Evolutionary conservation across 805 yeast genomes (phyloP), one percentile per base, ranked within the genome.

Genomic region (Wickerhamiella nectarea): DNA sequence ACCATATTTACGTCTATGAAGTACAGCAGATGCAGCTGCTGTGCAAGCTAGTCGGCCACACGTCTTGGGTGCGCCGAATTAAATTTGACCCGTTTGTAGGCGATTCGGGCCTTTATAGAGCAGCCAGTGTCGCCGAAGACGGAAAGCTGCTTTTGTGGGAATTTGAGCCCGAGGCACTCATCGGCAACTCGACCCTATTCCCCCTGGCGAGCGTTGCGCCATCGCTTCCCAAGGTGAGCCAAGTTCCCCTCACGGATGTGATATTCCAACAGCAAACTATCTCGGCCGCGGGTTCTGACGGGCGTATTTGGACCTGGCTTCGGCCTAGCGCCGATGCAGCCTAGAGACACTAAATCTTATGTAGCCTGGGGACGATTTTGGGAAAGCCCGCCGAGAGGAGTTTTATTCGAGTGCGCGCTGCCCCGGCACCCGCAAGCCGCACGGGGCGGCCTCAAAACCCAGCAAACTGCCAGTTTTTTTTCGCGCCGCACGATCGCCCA

Each of bases 61-160:
- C 58, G 33, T 70, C 78, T 1, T 75, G 77, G 75, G 65, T 75
- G 3, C 56, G 70, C 20, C 56, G 61, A 4, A 63, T 75, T 11
- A 55, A 60, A 18, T 65, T 74, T 48, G 77, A 72, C 49, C 59
- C 63, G 12, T 61, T 52, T 50, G 56, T 61, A 37, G n/a, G 15
- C 24, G 36, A n/a, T 15, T 11, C 6, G 19, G 24, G 24, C 17
- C n/a, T 20, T 9, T 74, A 74, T 51, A 57, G 76, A 25, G 58
- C 75, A 7, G 75, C 74, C 3, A 61, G 73, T 10, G 75, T 68
- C 15, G 76, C 76, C 8, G 77, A 74, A 45, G 80, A 75, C 50
- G 75, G 77, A 3, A 59, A 61, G 19, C 52, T 75, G 6, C 51
- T 69, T 15, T 59, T 73, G 29, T 75, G 76, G 71, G 79, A 75